Evolutionary conservation across 257 asterid genomes (phyloP), one percentile per base, ranked within the genome.

Genomic region (Ajuga chamaepitys): DNA sequence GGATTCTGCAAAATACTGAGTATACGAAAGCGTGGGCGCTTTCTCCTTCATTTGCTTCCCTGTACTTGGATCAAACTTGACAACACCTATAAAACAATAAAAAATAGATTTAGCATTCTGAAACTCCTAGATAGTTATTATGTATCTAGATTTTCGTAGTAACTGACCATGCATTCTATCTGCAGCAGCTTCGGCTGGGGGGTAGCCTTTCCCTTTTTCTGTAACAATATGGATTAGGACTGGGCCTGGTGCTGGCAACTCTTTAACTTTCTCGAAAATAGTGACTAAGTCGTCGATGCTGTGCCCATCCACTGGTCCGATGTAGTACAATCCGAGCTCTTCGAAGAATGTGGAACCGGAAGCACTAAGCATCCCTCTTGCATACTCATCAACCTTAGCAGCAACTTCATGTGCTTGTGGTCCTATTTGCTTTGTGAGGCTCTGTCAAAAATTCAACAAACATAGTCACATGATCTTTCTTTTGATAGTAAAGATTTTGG

Each of bases 241-340:
- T 3, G 97, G 97, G 17, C 97, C 97, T 2, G 95, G 86, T 11
- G 89, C 85, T 0, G 93, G 94, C 94, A 77, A 76, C 4, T 76
- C 7, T 61, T 82, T 86, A 2, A 89, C 96, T 67, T 86, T 81
- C 40, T 80, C 20, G 24, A 89, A 77, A 66, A 89, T 84, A 35
- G 80, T 68, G 26, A 85, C 75, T 14, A 89, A 45, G 62, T 86
- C 93, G 38, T 86, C 82, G 40, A 89, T 20, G 40, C 75, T 85
- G 14, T 86, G 96, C 1, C 96, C 96, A 50, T 86, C 94, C 5
- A 89, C 87, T 9, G 95, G 96, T 7, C 95, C 95, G 3, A 89
- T 89, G 64, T 89, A 89, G 45, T 89, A 89, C 41, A 89, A 52
- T 6, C 96, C 93, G 1, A 89, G 86, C 82, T 88, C 95, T 80